Base-by-base conservation (phyloP, 305 asterid genomes). In the Fraxinus nigra region DNA sequence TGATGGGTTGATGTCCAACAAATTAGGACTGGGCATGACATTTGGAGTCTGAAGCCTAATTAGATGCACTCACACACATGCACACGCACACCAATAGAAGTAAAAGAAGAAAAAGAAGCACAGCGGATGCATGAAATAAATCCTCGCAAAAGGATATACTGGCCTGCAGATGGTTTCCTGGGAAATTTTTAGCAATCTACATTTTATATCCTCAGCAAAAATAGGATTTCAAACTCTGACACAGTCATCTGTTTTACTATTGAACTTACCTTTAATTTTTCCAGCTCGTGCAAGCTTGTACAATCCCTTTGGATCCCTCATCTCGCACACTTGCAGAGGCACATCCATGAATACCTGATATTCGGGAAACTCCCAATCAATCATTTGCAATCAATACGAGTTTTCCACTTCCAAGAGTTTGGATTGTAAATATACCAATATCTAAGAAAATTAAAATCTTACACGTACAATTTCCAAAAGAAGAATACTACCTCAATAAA, bases 211-310 rank as follows among this genome's bases (percentile, higher is more conserved):
- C 5, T 11, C n/a, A 2, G n/a, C 54, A 43, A 43, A 43, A 1
- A 43, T 43, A 43, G 16, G 54, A 11, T 43, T 43, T 43, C 54
- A 13, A 11, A 46, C 56, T 46, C 56, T 46, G 18, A 46, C 48
- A 11, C 56, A 46, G 26, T 59, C 26, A 59, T 56, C 30, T 59
- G 26, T 59, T n/a, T 54, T 22, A 20, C 9, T 22, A 59, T 20
- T 7, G 77, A 75, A 80, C 82, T 61, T 81, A 95, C 98, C 98
- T 91, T 91, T 93, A 61, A 95, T 93, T 88, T 93, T 92, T 83
- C 98, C 97, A 75, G 95, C 97, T 79, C 98, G 92, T 69, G 98
- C 97, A 74, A 95, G 98, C 89, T 95, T 93, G 91, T 95, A 95
- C 82, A 95, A 76, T 78, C 98, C 98, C 91, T 95, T 95, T 54